Evolutionary conservation across 2,329 filamentous ascomycete genomes (phyloP).

Genomic region (Botrytis medusae): DNA sequence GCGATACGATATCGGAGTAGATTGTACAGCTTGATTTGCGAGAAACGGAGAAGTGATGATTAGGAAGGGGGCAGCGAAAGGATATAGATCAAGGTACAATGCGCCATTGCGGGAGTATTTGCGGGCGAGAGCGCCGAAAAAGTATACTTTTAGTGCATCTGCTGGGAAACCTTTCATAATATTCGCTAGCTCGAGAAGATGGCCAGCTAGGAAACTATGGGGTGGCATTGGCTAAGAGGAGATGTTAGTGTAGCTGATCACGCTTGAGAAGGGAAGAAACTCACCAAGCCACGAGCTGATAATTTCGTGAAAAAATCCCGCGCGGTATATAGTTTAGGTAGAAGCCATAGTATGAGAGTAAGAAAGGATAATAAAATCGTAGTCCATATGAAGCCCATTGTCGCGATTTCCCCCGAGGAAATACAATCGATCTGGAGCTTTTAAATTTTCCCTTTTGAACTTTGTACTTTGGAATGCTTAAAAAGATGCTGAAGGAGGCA

Average conservation of each 20-base stretch:
- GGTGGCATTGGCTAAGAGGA: constrained; percentile 27
- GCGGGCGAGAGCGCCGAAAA: constrained; percentile 25
- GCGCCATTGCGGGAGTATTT: constrained; percentile 25
- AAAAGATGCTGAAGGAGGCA: background rate
- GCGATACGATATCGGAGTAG: constrained; percentile 20
- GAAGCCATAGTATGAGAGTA: background rate
- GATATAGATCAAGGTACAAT: constrained; percentile 34
- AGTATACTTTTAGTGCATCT: constrained; percentile 27
- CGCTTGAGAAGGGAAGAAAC: background rate
- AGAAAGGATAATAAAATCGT: background rate
- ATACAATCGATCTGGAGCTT: background rate
- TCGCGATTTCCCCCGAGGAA: background rate
- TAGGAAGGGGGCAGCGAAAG: constrained; percentile 27
- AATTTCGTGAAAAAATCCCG: constrained; percentile 1
- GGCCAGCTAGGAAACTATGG: constrained; percentile 24
- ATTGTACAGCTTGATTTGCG: constrained; percentile 28
- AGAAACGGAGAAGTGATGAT: constrained; percentile 28
- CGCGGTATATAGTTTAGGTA: background rate
- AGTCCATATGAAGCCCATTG: background rate
- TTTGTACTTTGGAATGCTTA: background rate
- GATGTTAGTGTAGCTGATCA: background rate
- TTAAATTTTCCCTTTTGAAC: too few relatives aligned
- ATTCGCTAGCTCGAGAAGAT: constrained; percentile 25
- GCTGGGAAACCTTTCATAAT: constrained; percentile 21
- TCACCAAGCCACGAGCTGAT: constrained; percentile 9